Percentiles rank a stretch among this genome's conserved stretches.
phyloP scores from a whole-genome alignment of 2,329 filamentous ascomycete species.

The Aspergillus pseudoterreus region DNA sequence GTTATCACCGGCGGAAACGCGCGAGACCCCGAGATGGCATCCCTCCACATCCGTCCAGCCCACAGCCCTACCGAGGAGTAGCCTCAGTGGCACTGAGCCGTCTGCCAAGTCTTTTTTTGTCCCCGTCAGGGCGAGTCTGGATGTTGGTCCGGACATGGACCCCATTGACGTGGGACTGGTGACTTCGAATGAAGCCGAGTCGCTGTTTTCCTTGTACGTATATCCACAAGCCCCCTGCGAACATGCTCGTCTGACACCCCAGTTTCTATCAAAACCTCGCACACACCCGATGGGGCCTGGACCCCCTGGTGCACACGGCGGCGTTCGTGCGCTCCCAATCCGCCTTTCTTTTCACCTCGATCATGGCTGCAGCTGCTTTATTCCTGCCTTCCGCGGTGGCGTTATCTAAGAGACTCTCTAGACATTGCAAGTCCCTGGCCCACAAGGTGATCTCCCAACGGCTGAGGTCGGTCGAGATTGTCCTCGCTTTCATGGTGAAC shows the following conservation, averaged over 20 bases:
- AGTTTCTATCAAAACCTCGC: conserved; percentile 68
- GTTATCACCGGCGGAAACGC: conserved; percentile 41
- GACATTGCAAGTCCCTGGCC: conserved; percentile 61
- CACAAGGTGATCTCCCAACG: conserved; percentile 59
- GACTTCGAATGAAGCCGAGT: conserved; percentile 60
- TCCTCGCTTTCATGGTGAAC: conserved; percentile 71
- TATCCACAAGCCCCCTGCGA: no score
- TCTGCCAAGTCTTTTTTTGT: conserved; percentile 63
- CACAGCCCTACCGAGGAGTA: conserved; percentile 29
- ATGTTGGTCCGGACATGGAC: conserved; percentile 62
- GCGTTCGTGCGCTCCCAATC: conserved; percentile 65
- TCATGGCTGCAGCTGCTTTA: conserved; percentile 64
- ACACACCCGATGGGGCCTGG: conserved; percentile 71
- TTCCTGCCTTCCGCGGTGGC: conserved; percentile 63
- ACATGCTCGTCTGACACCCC: neutral
- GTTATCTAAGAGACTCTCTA: conserved; percentile 62
- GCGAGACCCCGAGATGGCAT: conserved; percentile 20
- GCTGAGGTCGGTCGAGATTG: conserved; percentile 68
- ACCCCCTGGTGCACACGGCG: conserved; percentile 62
- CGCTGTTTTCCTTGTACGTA: conserved; percentile 62
- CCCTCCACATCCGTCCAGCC: conserved; percentile 34
- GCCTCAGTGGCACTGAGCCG: conserved; percentile 4
- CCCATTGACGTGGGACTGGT: conserved; percentile 68
- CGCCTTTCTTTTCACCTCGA: conserved; percentile 68
- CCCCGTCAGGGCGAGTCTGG: conserved; percentile 59